phyloP scores from a whole-genome alignment of 192 early-diverging fungal genomes.

The Linderina pennispora region DNA sequence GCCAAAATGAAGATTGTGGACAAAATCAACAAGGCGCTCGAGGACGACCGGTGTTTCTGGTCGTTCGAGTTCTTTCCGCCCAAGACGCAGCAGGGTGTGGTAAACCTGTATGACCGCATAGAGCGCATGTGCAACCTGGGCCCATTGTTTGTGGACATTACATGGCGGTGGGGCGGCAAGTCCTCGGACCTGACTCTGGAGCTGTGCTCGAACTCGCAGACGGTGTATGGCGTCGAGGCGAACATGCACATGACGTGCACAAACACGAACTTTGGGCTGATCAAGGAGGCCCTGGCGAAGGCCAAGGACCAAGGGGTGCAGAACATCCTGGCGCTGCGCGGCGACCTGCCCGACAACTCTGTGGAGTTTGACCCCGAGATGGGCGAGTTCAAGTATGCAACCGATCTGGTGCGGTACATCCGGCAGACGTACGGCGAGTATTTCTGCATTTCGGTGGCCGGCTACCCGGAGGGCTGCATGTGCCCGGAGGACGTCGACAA shows the following conservation, averaged over 20 bases:
- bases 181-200: constrained; percentile 83
- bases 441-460: constrained; percentile 95
- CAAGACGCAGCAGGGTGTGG: constrained; percentile 89
- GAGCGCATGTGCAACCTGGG: constrained; percentile 93
- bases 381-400: constrained; percentile 81
- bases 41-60: constrained; percentile 66
- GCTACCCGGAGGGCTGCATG: constrained; percentile 92
- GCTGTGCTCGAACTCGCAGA: constrained; percentile 83
- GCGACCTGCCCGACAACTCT: constrained; percentile 85
- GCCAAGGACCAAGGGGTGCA: constrained; percentile 91
- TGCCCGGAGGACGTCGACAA: constrained; percentile 67
- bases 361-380: constrained; percentile 76
- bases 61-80: constrained; percentile 99
- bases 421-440: constrained; percentile 83
- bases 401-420: constrained; percentile 89
- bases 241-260: constrained; percentile 99
- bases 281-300: constrained; percentile 79
- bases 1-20: constrained; percentile 68
- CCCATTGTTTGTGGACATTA: constrained; percentile 77
- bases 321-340: constrained; percentile 94
- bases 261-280: constrained; percentile 88
- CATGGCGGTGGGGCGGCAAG: constrained; percentile 92
- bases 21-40: constrained; percentile 61
- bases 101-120: constrained; percentile 95
- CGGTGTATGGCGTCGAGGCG: constrained; percentile 91